Percentiles rank a stretch among this genome's conserved stretches.
Evolutionary conservation across 129 eudicot genomes (phyloP).

Genomic region (Escallonia rubra): DNA sequence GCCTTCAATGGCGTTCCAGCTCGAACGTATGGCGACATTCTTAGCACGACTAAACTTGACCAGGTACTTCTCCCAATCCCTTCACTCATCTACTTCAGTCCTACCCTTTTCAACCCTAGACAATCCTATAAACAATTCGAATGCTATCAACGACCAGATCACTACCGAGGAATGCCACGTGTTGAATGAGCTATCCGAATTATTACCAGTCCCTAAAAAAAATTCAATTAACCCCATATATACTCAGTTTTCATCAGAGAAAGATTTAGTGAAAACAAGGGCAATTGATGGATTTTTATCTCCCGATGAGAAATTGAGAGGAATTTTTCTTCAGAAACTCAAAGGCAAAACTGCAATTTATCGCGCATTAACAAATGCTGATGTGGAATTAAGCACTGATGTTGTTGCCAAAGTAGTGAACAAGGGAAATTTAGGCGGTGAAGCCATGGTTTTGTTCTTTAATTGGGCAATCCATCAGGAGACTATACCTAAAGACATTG

Average conservation of each 20-base stretch:
- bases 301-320: slow-evolving; percentile 71
- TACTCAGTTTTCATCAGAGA: slow-evolving; percentile 4
- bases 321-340: slow-evolving; percentile 69
- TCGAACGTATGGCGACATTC: slow-evolving; percentile 1
- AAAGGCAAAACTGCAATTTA: slow-evolving; percentile 42
- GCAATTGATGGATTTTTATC: slow-evolving; percentile 43
- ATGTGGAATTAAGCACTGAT: slow-evolving; percentile 35
- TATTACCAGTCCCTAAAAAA: slow-evolving; percentile 51
- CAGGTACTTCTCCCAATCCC: slow-evolving; percentile 13
- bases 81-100: background rate
- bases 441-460: slow-evolving; percentile 57
- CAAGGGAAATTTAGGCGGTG: slow-evolving; percentile 57
- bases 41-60: slow-evolving; percentile 11
- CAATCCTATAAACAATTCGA: background rate
- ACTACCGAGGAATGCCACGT: slow-evolving; percentile 34
- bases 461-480: slow-evolving; percentile 64
- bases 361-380: slow-evolving; percentile 42
- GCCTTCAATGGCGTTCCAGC: background rate
- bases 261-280: slow-evolving; percentile 8
- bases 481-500: slow-evolving; percentile 20
- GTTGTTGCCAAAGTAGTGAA: slow-evolving; percentile 64
- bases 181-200: slow-evolving; percentile 42
- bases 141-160: background rate
- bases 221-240: slow-evolving; percentile 11
- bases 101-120: slow-evolving; percentile 13